Evolutionary conservation across 2,329 filamentous ascomycete species (phyloP).

Genomic region (Xenosphaeropsis pyriputrescens): DNA sequence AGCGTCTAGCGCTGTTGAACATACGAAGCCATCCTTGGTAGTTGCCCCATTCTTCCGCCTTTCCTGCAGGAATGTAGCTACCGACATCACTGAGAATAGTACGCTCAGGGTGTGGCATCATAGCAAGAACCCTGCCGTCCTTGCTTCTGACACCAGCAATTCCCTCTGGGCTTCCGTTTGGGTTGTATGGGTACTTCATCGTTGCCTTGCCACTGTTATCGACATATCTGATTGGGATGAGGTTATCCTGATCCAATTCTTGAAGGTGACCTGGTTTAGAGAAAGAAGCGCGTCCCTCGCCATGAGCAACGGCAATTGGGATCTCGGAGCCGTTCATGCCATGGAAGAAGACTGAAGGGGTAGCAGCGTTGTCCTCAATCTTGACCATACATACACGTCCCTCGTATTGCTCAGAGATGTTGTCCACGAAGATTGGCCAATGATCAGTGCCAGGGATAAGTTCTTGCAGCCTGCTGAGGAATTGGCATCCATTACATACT

Average conservation of each 20-base stretch:
- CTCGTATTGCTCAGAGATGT: constrained; percentile 80
- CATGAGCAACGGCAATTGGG: constrained; percentile 80
- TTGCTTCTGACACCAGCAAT: constrained; percentile 52
- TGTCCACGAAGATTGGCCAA: constrained; percentile 82
- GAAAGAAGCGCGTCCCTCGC: constrained; percentile 74
- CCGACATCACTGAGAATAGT: constrained; percentile 51
- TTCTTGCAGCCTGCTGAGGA: constrained; percentile 69
- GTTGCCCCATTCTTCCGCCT: constrained; percentile 48
- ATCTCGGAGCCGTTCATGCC: constrained; percentile 73
- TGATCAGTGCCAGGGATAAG: constrained; percentile 71
- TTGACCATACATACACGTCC: constrained; percentile 76
- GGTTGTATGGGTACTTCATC: constrained; percentile 77
- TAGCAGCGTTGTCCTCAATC: constrained; percentile 45
- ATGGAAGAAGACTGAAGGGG: constrained; percentile 71
- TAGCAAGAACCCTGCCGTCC: constrained; percentile 52
- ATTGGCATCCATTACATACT: constrained; percentile 96
- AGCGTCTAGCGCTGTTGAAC: constrained; percentile 59
- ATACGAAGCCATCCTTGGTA: constrained; percentile 56
- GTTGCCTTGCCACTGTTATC: constrained; percentile 68
- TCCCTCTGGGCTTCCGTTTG: constrained; percentile 55
- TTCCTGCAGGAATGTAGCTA: constrained; percentile 45
- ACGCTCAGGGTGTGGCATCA: constrained; percentile 66
- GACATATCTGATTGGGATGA: constrained; percentile 70
- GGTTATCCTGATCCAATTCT: constrained; percentile 45
- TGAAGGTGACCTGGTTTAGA: constrained; percentile 33